Base-by-base conservation (phyloP, 108 stramenopile genomes). In the Mediolabrus comicus region DNA sequence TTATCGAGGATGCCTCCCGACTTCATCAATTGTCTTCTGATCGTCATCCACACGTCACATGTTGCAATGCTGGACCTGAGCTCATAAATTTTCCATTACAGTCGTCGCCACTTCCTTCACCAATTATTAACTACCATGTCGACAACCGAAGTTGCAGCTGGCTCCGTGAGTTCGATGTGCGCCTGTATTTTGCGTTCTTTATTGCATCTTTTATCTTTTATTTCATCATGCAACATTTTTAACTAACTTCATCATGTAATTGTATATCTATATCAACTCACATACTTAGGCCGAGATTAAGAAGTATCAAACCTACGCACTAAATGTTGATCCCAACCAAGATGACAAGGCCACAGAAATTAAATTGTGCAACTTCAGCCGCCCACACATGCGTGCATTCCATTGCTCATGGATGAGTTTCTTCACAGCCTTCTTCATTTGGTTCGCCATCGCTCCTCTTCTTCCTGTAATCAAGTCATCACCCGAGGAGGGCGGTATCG, bases 361-460 rank as follows among this genome's bases (percentile, higher is more conserved):
- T 70, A 84, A 81, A 67, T 75, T 92, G n/a, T 81, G 71, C 54
- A 77, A 31, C 67, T 81, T 85, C 39, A 52, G 77, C 14, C 74
- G 87, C 5, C 89, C 89, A 49, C 89, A 90, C 67, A 91, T 88
- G 90, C 74, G 92, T 54, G 90, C 87, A 2, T 90, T 92, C 67
- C 91, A 92, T 71, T 80, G 67, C 55, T 67, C 84, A 22, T 90
- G 88, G 88, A 43, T 80, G 13, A 12, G 29, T 19, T 92, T 87
- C 72, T 89, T 89, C 79, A 71, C 84, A 25, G 86, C 88, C 16
- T 92, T 92, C 72, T 65, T 81, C 55, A 65, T 76, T 65, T 92
- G 91, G 91, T 92, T 92, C 69, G 74, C 84, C 29, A 77, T 83
- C 54, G 88, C 91, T 12, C 91, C 87, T 10, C 73, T 92, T 31